Evolutionary conservation across 2,329 filamentous ascomycete species (phyloP), one percentile per base, ranked within the genome.

Genomic region (Aspergillus alliaceus): DNA sequence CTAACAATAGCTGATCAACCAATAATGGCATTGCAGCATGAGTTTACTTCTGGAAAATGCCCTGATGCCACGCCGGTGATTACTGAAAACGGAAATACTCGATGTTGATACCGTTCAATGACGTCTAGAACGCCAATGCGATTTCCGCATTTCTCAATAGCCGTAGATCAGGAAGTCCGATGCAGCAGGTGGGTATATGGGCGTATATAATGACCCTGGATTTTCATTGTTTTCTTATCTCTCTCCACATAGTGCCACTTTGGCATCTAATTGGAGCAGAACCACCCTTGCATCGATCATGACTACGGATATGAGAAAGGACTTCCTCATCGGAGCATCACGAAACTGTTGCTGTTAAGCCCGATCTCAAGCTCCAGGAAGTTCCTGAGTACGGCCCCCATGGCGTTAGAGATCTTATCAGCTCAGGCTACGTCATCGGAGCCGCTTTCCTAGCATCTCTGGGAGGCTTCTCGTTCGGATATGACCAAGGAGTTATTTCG

Each of bases 401-500:
- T 29, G 73, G 73, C 9, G 48, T 74, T 44, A 54, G 58, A 24
- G 72, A 70, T 5, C 66, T 78, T 18, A 14, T 76, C 14, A 60
- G 62, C 31, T 77, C 74, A 1, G 68, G 70, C 0, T 79, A 74
- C 52, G 74, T 80, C 35, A 69, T 77, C 6, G 74, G 75, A 14
- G 75, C 76, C 8, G 75, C 77, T 0, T 69, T 78, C 24, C 68
- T 79, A 6, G 77, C 77, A 0, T 76, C 71, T 6, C 64, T 80
- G 31, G 77, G 72, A 9, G 74, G 75, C 6, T 69, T 76, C 39
- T 71, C 74, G 1, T 77, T 77, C 59, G 75, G 75, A 29, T 77
- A 76, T 54, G 78, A 77, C 55, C 78, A 80, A 59, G 76, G 77
- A 24, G 76, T 79, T 25, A 75, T 77, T 50, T 74, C 68, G 3